A percentile compares a stretch with the other conserved stretches of the same genome.
phyloP scores from a whole-genome alignment of 441 rosid species.

The Brassica balearica region DNA sequence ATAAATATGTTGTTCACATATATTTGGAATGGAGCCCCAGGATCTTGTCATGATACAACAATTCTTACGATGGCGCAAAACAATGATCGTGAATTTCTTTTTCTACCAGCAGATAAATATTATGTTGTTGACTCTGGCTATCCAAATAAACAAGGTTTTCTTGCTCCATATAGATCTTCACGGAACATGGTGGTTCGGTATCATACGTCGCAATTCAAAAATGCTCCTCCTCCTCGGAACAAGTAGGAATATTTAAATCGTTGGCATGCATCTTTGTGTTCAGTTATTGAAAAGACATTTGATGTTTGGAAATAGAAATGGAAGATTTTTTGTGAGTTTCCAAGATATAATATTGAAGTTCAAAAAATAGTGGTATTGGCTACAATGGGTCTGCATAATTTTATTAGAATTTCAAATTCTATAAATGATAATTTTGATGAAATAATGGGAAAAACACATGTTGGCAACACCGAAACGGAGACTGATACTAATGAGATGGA shows the following conservation, averaged over 20 bases:
- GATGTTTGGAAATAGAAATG: not conserved
- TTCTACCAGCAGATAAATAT: not conserved
- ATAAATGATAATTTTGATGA: not conserved
- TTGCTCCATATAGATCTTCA: not conserved
- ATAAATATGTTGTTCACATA: not conserved
- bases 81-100: not conserved
- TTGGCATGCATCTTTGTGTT: not conserved
- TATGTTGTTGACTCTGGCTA: not conserved
- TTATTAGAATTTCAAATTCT: not conserved
- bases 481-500: not conserved
- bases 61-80: not conserved
- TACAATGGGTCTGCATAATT: not conserved
- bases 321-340: not conserved
- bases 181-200: not conserved
- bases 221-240: not conserved
- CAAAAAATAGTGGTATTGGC: not conserved
- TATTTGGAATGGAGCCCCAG: not conserved
- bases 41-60: not conserved
- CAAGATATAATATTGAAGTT: not conserved
- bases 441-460: not conserved
- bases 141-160: not conserved
- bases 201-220: not conserved
- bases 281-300: not conserved
- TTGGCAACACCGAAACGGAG: not conserved
- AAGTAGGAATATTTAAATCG: not conserved